These are phyloP conservation scores for Aspergillus sp. DNA, from an alignment of 2,329 filamentous ascomycete species.

Conservation along the genomic window DNA sequence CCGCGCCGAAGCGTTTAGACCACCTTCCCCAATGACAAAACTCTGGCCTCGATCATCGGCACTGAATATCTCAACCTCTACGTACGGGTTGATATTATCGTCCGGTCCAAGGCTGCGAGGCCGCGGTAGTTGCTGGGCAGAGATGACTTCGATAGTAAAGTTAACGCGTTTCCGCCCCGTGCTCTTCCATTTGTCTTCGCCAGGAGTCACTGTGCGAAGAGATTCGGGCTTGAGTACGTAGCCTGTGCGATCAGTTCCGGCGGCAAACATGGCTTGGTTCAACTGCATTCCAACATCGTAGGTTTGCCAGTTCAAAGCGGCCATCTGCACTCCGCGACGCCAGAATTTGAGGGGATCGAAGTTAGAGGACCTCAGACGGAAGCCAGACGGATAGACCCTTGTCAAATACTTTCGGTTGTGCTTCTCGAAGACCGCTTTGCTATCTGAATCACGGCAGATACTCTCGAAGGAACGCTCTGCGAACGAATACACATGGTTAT, in stretches of 20 bases:
- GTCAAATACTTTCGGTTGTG: constrained; percentile 93
- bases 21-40: constrained; percentile 66
- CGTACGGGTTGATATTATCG: constrained; percentile 82
- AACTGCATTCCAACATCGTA: constrained; percentile 95
- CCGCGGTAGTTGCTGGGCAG: constrained; percentile 90
- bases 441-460: constrained; percentile 72
- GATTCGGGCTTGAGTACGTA: constrained; percentile 93
- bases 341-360: constrained; percentile 93
- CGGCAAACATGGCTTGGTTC: constrained; percentile 96
- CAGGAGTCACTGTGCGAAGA: constrained; percentile 56
- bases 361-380: constrained; percentile 83
- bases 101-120: constrained; percentile 71
- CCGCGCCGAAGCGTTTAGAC: constrained; percentile 64
- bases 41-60: constrained; percentile 87
- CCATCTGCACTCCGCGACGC: constrained; percentile 96
- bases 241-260: constrained; percentile 79
- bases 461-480: constrained; percentile 85
- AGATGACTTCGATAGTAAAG: constrained; percentile 86
- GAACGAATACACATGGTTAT: constrained; percentile 95
- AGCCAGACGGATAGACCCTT: constrained; percentile 86
- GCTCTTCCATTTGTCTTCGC: constrained; percentile 51
- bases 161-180: constrained; percentile 78
- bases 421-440: constrained; percentile 75
- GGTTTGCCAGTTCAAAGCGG: constrained; percentile 96
- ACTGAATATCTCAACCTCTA: constrained; percentile 92